phyloP scores from a whole-genome alignment of 2,329 filamentous ascomycete genomes.

The Thyridium curvatum region DNA sequence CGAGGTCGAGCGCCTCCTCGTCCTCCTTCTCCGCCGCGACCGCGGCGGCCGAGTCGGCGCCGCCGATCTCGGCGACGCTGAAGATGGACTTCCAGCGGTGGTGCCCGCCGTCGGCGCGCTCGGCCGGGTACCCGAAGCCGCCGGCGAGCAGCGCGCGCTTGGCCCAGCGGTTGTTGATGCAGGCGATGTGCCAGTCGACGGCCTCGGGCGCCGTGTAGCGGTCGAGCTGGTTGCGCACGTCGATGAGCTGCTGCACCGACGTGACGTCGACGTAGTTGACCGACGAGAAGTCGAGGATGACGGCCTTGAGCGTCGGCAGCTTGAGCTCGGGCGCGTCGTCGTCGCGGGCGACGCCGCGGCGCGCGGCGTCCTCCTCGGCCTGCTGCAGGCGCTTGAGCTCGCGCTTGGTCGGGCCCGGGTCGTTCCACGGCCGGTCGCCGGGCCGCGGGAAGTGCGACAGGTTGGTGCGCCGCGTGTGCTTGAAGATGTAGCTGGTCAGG shows the following conservation, averaged over 20 bases:
- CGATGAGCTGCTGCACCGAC: conserved; percentile 49
- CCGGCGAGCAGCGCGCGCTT: conserved; percentile 47
- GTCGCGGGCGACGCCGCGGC: conserved; percentile 3
- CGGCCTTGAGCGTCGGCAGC: conserved; percentile 31
- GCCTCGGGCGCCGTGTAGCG: conserved; percentile 40
- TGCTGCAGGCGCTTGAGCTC: conserved; percentile 19
- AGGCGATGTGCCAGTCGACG: conserved; percentile 49
- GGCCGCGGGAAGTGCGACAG: conserved; percentile 54
- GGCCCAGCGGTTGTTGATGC: conserved; percentile 49
- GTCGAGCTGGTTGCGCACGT: conserved; percentile 48
- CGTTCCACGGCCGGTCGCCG: conserved; percentile 91
- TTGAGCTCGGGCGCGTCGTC: conserved; percentile 10
- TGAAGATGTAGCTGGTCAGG: conserved; percentile 61
- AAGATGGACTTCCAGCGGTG: conserved; percentile 92
- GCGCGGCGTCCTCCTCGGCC: conserved; percentile 9
- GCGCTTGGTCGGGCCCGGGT: conserved; percentile 65
- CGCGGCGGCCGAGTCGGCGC: conserved; percentile 61
- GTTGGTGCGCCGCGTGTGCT: conserved; percentile 70
- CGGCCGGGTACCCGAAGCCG: conserved; percentile 58
- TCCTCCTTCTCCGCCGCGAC: conserved; percentile 60
- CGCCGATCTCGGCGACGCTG: conserved; percentile 78
- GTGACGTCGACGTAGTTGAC: conserved; percentile 54
- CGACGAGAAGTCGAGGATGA: conserved; percentile 52
- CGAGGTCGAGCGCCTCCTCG: conserved; percentile 32
- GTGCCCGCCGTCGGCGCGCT: conserved; percentile 41